A percentile compares a stretch with the other conserved stretches of the same genome.
Evolutionary conservation across 257 asterid genomes (phyloP).

Genomic region (Solanum habrochaites): DNA sequence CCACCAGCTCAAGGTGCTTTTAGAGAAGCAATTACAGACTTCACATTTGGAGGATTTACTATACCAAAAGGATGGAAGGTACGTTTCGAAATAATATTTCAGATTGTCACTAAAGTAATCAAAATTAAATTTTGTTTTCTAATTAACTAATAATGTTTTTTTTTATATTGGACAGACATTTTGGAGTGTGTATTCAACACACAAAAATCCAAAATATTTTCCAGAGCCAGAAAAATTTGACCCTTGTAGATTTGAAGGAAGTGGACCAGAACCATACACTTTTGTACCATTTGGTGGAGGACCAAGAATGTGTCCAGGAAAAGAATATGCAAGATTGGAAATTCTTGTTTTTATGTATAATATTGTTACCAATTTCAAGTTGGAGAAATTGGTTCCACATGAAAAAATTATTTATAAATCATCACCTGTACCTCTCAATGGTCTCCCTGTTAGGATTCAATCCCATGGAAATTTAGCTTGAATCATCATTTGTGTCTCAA

Average conservation of each 20-base stretch:
- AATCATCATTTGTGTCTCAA: not conserved
- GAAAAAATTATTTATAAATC: constrained; percentile 15
- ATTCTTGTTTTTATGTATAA: constrained; percentile 15
- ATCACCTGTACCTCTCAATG: constrained; percentile 15
- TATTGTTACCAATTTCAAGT: constrained; percentile 8
- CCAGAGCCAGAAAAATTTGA: constrained; percentile 19
- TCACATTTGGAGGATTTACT: constrained; percentile 13
- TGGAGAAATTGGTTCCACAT: constrained; percentile 3
- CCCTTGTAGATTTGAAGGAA: constrained; percentile 21
- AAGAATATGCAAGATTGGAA: constrained; percentile 14
- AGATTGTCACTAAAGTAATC: no score
- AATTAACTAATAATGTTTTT: not conserved
- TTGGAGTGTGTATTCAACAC: constrained; percentile 20
- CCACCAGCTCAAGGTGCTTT: constrained; percentile 20
- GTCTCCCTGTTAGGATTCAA: constrained; percentile 17
- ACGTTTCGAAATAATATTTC: not conserved
- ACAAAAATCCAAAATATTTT: constrained; percentile 18
- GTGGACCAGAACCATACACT: constrained; percentile 6
- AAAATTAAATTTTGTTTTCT: not conserved
- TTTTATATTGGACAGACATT: constrained; percentile 4
- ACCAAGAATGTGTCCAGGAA: constrained; percentile 14
- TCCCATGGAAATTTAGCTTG: not conserved
- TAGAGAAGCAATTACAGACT: constrained; percentile 10
- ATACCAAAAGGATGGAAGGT: constrained; percentile 27
- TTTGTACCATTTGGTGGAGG: constrained; percentile 26